Base-by-base conservation (phyloP, 2,329 filamentous ascomycete genomes). In the Aspergillus calidoustus region DNA sequence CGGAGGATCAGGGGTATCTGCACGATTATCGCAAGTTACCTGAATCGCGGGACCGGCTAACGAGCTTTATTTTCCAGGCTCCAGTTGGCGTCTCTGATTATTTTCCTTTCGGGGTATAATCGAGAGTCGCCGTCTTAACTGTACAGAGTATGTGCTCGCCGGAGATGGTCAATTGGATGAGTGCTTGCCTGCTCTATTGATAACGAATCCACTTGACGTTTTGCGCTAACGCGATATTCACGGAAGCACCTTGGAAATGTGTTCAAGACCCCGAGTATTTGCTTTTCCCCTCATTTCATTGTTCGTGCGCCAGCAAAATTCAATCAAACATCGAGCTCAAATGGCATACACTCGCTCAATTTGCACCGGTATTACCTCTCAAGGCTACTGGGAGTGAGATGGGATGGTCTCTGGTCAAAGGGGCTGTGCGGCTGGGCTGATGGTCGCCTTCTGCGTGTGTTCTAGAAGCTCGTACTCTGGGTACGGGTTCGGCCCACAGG, bases 21-120 rank as follows among this genome's bases (percentile, higher is more conserved):
- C 55, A 57, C 17, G 55, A 57, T 57, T 57, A 52, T 57, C 55
- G 49, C 30, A 31, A 57, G 55, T 57, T 57, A 57, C 48, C 48
- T 57, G 38, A 41, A 44, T 52, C 22, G 51, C 34, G 55, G 55
- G 55, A 44, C 55, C n/a, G 23, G 47, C 48, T 57, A 46, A 55
- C 19, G 15, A 48, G 5, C 22, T 17, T 43, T 19, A 19, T 13
- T 47, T 28, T 23, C 34, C 34, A 15, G 34, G 34, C 11, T 41
- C 15, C 15, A 15, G 8, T 41, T 23, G 41, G 31, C 23, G 19
- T 23, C 38, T 30, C 15, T 41, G 34, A 15, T 41, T 41, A 41
- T 41, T 41, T 41, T 41, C 34, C 34, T 41, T 15, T 15, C 34
- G 11, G 34, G 34, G 34, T 15, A 41, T 5, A 41, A 41, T 41